Percentiles rank a stretch among this genome's conserved stretches.
Conservation (phyloP, 495 filamentous ascomycete genomes). For the Terfezia boudieri region DNA sequence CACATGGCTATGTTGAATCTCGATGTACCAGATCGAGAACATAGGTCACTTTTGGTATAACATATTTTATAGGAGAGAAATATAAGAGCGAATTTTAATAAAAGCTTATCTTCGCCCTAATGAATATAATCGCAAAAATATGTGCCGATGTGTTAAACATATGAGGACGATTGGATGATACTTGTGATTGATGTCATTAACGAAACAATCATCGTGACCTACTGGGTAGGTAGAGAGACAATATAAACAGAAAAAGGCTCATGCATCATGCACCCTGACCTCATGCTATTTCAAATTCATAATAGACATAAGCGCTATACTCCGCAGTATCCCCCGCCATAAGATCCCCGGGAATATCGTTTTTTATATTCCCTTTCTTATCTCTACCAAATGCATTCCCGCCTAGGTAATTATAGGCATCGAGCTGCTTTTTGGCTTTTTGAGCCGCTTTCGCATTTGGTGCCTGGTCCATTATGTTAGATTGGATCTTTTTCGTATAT, state of each 20-base stretch:
- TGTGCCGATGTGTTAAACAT: too few relatives aligned
- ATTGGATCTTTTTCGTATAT: too few relatives aligned
- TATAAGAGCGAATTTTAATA: too few relatives aligned
- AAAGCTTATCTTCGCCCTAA: too few relatives aligned
- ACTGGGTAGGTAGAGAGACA: too few relatives aligned
- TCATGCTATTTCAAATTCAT: conserved; percentile 65
- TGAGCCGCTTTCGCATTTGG: conserved; percentile 42
- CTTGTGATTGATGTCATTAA: too few relatives aligned
- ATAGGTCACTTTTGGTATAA: neutral
- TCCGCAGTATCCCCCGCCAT: conserved; percentile 43
- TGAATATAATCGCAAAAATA: too few relatives aligned
- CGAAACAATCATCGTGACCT: too few relatives aligned
- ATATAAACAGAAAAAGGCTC: too few relatives aligned
- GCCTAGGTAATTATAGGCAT: conserved; percentile 78
- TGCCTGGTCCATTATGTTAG: too few relatives aligned
- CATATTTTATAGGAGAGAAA: too few relatives aligned
- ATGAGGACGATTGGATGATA: too few relatives aligned
- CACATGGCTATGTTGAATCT: neutral
- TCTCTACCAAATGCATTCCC: conserved; percentile 88
- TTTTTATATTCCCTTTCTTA: conserved; percentile 78
- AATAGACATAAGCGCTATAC: conserved; percentile 92
- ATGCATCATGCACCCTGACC: neutral
- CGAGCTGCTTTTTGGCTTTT: conserved; percentile 59
- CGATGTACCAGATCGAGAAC: neutral
- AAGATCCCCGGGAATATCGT: conserved; percentile 36